Base-by-base conservation (phyloP, 257 asterid species). In the Solanum bulbocastanum region DNA sequence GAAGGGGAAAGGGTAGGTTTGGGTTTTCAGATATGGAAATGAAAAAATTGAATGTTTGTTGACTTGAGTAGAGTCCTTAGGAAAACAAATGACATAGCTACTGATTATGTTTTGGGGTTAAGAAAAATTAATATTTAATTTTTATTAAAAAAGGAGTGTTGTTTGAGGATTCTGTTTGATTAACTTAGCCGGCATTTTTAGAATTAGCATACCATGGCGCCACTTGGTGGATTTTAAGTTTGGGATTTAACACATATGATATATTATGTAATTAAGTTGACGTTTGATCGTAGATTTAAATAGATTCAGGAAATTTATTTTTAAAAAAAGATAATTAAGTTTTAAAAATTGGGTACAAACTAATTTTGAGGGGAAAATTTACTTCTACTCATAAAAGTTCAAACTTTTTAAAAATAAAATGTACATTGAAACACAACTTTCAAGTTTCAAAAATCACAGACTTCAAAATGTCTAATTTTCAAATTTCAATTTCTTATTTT, bases 131-230 rank as follows among this genome's bases (percentile, higher is more conserved):
- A 68, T 5, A 87, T 42, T 20, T 83, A 30, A 18, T 85, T 18
- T 58, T 56, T 75, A 1, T 69, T 5, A 16, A 81, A 32, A 65
- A 62, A 40, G 84, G 90, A 86, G 92, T 93, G 94, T 56, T 62
- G 72, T 90, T 93, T 91, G 79, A 90, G 88, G 96, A 91, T 86
- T 92, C 89, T 37, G 88, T 86, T 89, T 65, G 87, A 82, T 90
- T 79, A 89, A 88, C 89, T 85, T 90, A 83, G 90, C 92, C 90
- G 88, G 89, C 91, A 81, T 73, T 68, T 60, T 52, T 44, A n/a
- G 42, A 32, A 15, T 15, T 69, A 40, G 23, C 39, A 27, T 16
- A 9, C 65, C 14, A 14, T 39, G 60, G 78, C 30, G 87, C 87
- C 87, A 84, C 79, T 65, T 84, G 62, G 62, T 39, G 44, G 11